A percentile compares a stretch with the other conserved stretches of the same genome.
Evolutionary conservation across 306 rosid species (phyloP).

Genomic region (Lithocarpus polystachyus): DNA sequence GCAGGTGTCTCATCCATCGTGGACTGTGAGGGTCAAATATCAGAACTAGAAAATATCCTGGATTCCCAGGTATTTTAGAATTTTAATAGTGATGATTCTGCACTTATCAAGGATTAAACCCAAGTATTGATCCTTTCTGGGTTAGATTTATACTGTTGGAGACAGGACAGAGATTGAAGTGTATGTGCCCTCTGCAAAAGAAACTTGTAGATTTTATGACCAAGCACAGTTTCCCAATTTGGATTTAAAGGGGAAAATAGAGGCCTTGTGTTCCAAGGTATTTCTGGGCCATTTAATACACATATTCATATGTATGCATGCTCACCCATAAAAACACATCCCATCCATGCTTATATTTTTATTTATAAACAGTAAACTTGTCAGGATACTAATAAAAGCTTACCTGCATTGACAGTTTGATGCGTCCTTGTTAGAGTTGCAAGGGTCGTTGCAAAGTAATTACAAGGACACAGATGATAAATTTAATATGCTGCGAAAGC

Average conservation of each 20-base stretch:
- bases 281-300: conserved; percentile 8
- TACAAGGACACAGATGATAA: conserved; percentile 45
- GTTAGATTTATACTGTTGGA: conserved; percentile 64
- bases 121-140: conserved; percentile 13
- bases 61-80: conserved; percentile 60
- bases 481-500: conserved; percentile 47
- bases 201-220: conserved; percentile 59
- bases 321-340: not conserved
- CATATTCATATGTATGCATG: not conserved
- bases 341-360: not conserved
- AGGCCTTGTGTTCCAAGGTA: conserved; percentile 75
- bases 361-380: conserved; percentile 10
- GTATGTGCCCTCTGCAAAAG: conserved; percentile 60
- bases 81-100: conserved; percentile 1
- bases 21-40: conserved; percentile 72
- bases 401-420: conserved; percentile 52
- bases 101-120: conserved; percentile 10
- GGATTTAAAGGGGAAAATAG: conserved; percentile 66
- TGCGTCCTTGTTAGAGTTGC: conserved; percentile 43
- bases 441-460: conserved; percentile 32
- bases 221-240: conserved; percentile 33
- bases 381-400: conserved; percentile 20
- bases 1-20: conserved; percentile 67
- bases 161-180: conserved; percentile 63
- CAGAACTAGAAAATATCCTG: conserved; percentile 71